These are phyloP conservation scores for Chrysanthemum seticuspe DNA, from an alignment of 129 eudicot species.

Conservation along the genomic window DNA sequence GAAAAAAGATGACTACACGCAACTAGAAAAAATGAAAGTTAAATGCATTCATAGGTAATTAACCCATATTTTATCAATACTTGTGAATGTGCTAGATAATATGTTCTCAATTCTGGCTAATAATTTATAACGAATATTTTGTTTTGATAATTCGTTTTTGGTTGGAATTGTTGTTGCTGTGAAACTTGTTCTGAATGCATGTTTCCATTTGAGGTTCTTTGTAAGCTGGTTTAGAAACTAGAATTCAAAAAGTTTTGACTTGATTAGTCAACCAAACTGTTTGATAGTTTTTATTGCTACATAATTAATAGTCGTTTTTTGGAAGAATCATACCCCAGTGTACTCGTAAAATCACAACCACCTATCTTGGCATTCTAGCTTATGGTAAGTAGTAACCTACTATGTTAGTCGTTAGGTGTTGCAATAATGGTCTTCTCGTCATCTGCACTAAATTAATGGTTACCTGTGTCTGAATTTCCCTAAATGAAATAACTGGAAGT, in stretches of 20 bases:
- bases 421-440: no score
- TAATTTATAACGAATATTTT: not conserved
- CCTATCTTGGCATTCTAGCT: not conserved
- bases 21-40: no score
- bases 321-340: not conserved
- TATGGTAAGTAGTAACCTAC: no score
- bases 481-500: no score
- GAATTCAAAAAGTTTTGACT: conserved; percentile 18
- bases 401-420: no score
- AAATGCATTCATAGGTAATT: no score
- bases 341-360: no score
- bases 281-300: not conserved
- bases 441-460: no score
- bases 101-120: not conserved
- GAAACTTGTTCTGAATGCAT: not conserved
- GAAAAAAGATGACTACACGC: no score
- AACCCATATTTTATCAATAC: no score
- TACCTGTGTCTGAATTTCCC: no score
- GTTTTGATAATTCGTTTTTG: not conserved
- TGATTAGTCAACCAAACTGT: conserved; percentile 3
- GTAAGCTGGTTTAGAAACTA: not conserved
- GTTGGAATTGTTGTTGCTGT: not conserved
- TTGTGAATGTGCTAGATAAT: no score
- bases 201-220: not conserved
- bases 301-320: not conserved